A percentile compares a stretch with the other conserved stretches of the same genome.
Evolutionary conservation across 306 rosid species (phyloP).

Genomic region (Canavalia gladiata): DNA sequence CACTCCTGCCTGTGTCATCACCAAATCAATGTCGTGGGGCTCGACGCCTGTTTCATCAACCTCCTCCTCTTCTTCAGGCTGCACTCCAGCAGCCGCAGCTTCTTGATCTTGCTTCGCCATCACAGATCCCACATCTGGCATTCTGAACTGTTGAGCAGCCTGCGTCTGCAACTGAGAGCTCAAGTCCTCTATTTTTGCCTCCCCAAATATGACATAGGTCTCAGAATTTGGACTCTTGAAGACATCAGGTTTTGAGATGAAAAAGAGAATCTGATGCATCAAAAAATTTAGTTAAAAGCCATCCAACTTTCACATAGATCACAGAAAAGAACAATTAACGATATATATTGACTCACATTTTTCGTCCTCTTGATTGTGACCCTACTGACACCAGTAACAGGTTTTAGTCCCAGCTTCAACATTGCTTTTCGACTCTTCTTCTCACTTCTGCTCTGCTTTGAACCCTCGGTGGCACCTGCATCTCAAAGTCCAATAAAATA

Average conservation of each 20-base stretch:
- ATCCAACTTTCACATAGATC: background rate
- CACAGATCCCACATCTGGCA: slow-evolving; percentile 79
- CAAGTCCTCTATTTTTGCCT: slow-evolving; percentile 90
- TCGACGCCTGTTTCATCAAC: slow-evolving; percentile 80
- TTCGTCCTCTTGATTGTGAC: slow-evolving; percentile 93
- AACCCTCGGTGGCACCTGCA: slow-evolving; percentile 73
- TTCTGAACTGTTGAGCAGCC: slow-evolving; percentile 94
- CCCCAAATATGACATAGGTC: slow-evolving; percentile 83
- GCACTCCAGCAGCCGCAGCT: slow-evolving; percentile 59
- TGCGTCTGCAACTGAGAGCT: slow-evolving; percentile 91
- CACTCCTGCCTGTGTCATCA: slow-evolving; percentile 94
- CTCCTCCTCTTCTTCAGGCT: slow-evolving; percentile 74
- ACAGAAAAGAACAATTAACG: background rate
- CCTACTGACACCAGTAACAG: slow-evolving; percentile 87
- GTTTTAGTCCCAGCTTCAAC: slow-evolving; percentile 94
- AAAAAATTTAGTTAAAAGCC: slow-evolving; percentile 13
- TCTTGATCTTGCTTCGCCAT: slow-evolving; percentile 67
- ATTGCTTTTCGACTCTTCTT: slow-evolving; percentile 98
- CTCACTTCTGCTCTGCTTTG: slow-evolving; percentile 98
- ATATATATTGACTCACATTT: slow-evolving; percentile 57
- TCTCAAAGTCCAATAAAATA: slow-evolving; percentile 32
- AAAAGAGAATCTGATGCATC: slow-evolving; percentile 69
- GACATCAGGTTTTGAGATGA: slow-evolving; percentile 93
- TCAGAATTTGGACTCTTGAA: slow-evolving; percentile 92
- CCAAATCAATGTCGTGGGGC: slow-evolving; percentile 86